Conservation (phyloP, 148 eudicot genomes). For the Agrostemma githago region DNA sequence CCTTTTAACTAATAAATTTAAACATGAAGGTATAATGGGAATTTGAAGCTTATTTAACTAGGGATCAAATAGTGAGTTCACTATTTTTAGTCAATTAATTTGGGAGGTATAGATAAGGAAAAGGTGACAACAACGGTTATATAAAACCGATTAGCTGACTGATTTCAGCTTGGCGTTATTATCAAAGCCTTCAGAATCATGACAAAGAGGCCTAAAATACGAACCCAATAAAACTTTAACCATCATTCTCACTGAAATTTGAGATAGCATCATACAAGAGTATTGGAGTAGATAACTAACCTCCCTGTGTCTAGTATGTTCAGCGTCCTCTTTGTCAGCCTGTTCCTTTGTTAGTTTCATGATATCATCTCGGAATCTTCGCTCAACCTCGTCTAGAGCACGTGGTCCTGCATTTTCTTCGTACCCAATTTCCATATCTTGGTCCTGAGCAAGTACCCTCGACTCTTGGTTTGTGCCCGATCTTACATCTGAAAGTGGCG, state of each 20-base stretch:
- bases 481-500: constrained; percentile 32
- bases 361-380: constrained; percentile 41
- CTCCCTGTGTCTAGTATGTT: constrained; percentile 59
- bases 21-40: too few relatives aligned
- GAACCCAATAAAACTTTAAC: too few relatives aligned
- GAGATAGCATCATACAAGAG: neutral
- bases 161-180: too few relatives aligned
- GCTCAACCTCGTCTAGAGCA: constrained; percentile 48
- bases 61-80: too few relatives aligned
- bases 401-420: constrained; percentile 38
- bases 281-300: constrained; percentile 26
- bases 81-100: too few relatives aligned
- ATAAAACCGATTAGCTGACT: too few relatives aligned
- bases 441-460: constrained; percentile 37
- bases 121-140: too few relatives aligned
- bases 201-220: neutral
- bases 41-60: too few relatives aligned
- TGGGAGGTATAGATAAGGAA: too few relatives aligned
- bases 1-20: too few relatives aligned
- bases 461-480: constrained; percentile 34
- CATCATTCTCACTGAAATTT: neutral
- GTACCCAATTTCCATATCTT: constrained; percentile 54
- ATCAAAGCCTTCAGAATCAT: neutral
- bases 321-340: constrained; percentile 51
- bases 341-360: constrained; percentile 48